These are phyloP conservation scores for Coemansia sp. DNA, from an alignment of 192 early-diverging fungal species.

Conservation along the genomic window DNA sequence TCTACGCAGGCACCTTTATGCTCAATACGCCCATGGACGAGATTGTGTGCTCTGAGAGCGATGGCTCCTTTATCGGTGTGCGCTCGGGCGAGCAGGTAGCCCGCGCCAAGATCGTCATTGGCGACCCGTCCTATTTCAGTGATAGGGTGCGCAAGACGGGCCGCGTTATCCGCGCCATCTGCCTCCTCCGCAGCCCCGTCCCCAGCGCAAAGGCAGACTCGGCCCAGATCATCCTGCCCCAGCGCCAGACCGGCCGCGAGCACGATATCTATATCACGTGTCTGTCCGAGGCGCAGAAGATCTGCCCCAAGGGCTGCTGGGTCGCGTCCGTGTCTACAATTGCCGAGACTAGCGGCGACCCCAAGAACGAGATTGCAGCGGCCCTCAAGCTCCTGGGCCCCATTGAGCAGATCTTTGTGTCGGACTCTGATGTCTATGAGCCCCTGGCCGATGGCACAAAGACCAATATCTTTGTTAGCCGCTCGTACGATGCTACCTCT, in stretches of 20 bases:
- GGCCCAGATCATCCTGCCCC: slow-evolving; percentile 95
- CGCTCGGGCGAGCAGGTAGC: slow-evolving; percentile 83
- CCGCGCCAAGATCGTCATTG: slow-evolving; percentile 84
- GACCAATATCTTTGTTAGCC: slow-evolving; percentile 87
- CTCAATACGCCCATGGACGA: slow-evolving; percentile 89
- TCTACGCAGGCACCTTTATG: slow-evolving; percentile 99
- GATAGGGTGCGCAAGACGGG: slow-evolving; percentile 78
- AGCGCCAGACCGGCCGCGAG: slow-evolving; percentile 91
- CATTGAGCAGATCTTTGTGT: slow-evolving; percentile 88
- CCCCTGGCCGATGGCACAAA: slow-evolving; percentile 78
- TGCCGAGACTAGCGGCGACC: slow-evolving; percentile 81
- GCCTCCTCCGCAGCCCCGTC: slow-evolving; percentile 87
- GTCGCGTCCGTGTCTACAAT: slow-evolving; percentile 98
- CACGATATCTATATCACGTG: slow-evolving; percentile 97
- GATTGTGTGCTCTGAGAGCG: slow-evolving; percentile 70
- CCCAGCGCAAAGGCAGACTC: slow-evolving; percentile 87
- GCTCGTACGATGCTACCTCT: slow-evolving; percentile 96
- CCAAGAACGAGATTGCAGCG: slow-evolving; percentile 87
- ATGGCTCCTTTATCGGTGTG: slow-evolving; percentile 87
- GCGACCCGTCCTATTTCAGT: slow-evolving; percentile 92
- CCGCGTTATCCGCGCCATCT: slow-evolving; percentile 93
- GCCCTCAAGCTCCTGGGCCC: slow-evolving; percentile 88
- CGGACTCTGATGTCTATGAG: slow-evolving; percentile 80
- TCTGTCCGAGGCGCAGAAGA: slow-evolving; percentile 85
- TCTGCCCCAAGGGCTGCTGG: slow-evolving; percentile 83